Conservation (phyloP, 768 basidiomycete genomes). For the Mycena belliarum region DNA sequence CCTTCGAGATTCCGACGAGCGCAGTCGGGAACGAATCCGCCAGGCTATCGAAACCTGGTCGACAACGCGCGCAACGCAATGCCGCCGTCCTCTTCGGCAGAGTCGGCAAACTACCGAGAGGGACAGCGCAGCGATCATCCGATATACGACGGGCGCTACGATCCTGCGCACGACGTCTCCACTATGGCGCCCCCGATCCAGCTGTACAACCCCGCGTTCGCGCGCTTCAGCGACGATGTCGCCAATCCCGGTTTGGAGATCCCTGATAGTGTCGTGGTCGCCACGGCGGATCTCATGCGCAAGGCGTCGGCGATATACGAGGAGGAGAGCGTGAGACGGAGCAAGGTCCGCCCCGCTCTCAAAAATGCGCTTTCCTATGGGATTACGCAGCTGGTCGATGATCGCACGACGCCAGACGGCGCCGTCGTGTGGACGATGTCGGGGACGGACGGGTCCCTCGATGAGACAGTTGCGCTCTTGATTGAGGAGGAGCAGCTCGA, state of each 20-base stretch:
- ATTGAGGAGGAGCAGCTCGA: constrained; percentile 28
- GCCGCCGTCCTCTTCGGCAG: neutral
- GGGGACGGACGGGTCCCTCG: neutral
- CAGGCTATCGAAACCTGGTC: neutral
- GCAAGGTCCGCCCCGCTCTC: neutral
- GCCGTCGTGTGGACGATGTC: neutral
- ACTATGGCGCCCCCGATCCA: constrained; percentile 27
- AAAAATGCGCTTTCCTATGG: neutral
- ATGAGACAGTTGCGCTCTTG: neutral
- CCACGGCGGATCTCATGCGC: constrained; percentile 15
- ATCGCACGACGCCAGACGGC: neutral
- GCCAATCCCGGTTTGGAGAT: constrained; percentile 11
- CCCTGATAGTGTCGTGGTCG: neutral
- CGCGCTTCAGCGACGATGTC: constrained; percentile 27
- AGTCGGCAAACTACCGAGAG: neutral
- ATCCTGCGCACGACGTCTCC: neutral
- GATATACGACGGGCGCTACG: constrained; percentile 20
- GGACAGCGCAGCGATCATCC: neutral
- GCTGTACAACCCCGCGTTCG: constrained; percentile 30
- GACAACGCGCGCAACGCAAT: neutral
- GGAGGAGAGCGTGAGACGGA: neutral
- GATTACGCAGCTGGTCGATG: neutral
- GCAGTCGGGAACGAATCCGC: neutral
- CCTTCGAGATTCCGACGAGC: neutral
- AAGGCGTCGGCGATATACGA: constrained; percentile 18